Conservation (phyloP, 148 eudicot genomes). For the Dysphania ambrosioides region DNA sequence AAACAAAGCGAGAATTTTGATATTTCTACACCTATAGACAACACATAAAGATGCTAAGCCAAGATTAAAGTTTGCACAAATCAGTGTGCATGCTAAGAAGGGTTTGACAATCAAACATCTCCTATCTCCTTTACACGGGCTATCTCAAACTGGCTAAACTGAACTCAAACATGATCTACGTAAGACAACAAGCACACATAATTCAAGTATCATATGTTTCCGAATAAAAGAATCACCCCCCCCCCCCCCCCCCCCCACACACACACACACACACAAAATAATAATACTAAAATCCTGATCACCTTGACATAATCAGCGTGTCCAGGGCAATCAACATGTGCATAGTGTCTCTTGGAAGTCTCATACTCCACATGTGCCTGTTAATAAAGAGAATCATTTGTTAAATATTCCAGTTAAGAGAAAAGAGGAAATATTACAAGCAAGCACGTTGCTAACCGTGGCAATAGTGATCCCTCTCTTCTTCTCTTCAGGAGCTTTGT, state of each 20-base stretch:
- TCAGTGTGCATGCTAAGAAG: neutral
- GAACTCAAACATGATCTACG: neutral
- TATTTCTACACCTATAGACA: neutral
- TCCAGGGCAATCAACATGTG: conserved; percentile 97
- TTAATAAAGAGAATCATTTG: conserved; percentile 9
- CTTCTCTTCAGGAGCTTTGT: conserved; percentile 97
- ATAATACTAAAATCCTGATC: no score
- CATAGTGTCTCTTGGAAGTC: conserved; percentile 85
- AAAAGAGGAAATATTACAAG: conserved; percentile 4
- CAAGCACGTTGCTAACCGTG: conserved; percentile 44
- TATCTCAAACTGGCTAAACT: neutral
- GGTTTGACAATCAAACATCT: neutral
- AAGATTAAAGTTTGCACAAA: neutral
- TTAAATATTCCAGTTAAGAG: neutral
- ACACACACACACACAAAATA: neutral
- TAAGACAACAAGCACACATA: neutral
- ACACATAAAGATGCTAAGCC: neutral
- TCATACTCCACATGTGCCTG: conserved; percentile 99
- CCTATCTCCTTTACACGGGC: neutral
- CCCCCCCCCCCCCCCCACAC: neutral
- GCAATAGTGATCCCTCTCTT: conserved; percentile 94
- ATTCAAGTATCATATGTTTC: neutral
- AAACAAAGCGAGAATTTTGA: neutral
- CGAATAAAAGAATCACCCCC: neutral
- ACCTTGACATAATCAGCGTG: conserved; percentile 98